Conservation (phyloP, 495 filamentous ascomycete species). For the Cercophora newfieldiana region DNA sequence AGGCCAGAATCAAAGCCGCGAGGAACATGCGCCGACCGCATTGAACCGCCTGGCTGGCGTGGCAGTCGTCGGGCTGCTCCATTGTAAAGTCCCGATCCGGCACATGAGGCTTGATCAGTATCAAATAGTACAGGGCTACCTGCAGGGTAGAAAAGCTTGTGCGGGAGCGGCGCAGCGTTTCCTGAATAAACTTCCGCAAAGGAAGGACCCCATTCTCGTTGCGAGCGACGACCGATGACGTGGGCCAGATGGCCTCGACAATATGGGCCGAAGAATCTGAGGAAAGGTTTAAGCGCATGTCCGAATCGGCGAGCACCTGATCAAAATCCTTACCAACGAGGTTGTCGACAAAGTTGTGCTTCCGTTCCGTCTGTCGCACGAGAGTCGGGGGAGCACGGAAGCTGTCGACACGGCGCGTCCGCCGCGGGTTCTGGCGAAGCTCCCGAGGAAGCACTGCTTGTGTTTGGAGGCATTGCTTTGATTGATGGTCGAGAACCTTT, state of each 20-base stretch:
- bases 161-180: slow-evolving; percentile 89
- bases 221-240: slow-evolving; percentile 61
- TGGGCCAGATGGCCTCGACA: slow-evolving; percentile 96
- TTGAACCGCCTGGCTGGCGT: slow-evolving; percentile 77
- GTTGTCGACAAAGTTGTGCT: slow-evolving; percentile 93
- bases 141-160: slow-evolving; percentile 97
- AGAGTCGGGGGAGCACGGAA: slow-evolving; percentile 75
- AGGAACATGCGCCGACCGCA: slow-evolving; percentile 98
- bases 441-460: slow-evolving; percentile 58
- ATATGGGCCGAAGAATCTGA: slow-evolving; percentile 96
- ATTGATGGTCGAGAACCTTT: slow-evolving; percentile 31
- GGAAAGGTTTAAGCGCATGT: slow-evolving; percentile 32
- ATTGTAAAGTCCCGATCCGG: slow-evolving; percentile 79
- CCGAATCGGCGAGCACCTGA: slow-evolving; percentile 17
- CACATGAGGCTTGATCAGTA: slow-evolving; percentile 89
- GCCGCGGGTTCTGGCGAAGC: slow-evolving; percentile 78
- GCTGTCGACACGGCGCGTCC: slow-evolving; percentile 59
- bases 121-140: slow-evolving; percentile 93
- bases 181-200: slow-evolving; percentile 93
- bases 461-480: slow-evolving; percentile 4
- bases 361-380: slow-evolving; percentile 87
- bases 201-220: slow-evolving; percentile 76
- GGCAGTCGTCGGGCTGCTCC: slow-evolving; percentile 78
- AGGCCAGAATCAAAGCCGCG: slow-evolving; percentile 86
- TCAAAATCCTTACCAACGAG: slow-evolving; percentile 84